Evolutionary conservation across 2,329 filamentous ascomycete genomes (phyloP).

Genomic region (Thelonectria discophora): DNA sequence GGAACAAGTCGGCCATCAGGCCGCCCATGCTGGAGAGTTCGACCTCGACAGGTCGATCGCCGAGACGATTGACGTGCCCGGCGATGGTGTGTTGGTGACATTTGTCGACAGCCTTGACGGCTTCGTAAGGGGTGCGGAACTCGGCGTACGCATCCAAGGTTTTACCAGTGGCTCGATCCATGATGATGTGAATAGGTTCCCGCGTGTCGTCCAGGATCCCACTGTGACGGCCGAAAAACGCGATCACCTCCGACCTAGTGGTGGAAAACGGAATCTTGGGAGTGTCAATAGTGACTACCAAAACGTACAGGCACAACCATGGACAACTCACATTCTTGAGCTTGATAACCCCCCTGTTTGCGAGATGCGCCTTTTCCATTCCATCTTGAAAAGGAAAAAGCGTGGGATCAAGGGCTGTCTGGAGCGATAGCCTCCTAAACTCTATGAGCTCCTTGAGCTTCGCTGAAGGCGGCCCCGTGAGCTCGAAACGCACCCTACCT

Average conservation of each 20-base stretch:
- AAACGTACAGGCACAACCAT: not conserved
- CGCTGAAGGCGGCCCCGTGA: no score
- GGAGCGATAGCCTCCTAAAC: constrained; percentile 48
- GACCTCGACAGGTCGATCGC: constrained; percentile 65
- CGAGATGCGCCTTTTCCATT: constrained; percentile 42
- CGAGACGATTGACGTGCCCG: constrained; percentile 60
- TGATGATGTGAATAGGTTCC: constrained; percentile 70
- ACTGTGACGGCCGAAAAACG: constrained; percentile 67
- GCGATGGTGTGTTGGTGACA: constrained; percentile 51
- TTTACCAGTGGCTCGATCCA: constrained; percentile 70
- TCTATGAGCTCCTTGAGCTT: constrained; percentile 52
- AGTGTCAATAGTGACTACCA: not conserved
- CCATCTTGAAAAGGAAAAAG: constrained; percentile 60
- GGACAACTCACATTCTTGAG: constrained; percentile 58
- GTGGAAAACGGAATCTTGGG: constrained; percentile 65
- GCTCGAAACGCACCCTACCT: no score
- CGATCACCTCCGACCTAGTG: constrained; percentile 63
- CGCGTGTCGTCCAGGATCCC: constrained; percentile 62
- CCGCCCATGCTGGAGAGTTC: constrained; percentile 63
- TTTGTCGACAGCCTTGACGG: constrained; percentile 61
- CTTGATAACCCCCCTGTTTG: constrained; percentile 56
- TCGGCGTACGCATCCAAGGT: constrained; percentile 70
- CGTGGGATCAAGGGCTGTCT: constrained; percentile 47
- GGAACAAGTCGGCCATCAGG: constrained; percentile 71
- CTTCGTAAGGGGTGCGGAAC: constrained; percentile 62